Percentiles rank a stretch among this genome's conserved stretches.
These are phyloP conservation scores for Brachypodium distachyon DNA, from an alignment of 202 grass and related monocot genomes.

Conservation along the genomic window DNA sequence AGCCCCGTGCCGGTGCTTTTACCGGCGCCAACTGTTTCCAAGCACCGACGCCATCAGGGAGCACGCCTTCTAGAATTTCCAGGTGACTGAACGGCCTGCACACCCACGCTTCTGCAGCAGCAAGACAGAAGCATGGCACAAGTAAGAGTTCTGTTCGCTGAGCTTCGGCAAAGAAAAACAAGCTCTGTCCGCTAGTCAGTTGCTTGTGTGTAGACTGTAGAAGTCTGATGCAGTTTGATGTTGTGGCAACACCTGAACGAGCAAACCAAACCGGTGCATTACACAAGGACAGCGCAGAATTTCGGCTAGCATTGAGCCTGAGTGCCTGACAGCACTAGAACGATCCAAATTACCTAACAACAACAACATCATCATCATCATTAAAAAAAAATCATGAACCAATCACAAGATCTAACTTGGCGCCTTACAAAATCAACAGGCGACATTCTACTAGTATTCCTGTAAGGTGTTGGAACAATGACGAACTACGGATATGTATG, in stretches of 20 bases:
- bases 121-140: neutral
- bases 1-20: neutral
- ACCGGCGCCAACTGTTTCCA: constrained; percentile 7
- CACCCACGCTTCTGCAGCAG: neutral
- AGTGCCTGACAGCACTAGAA: neutral
- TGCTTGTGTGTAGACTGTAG: neutral
- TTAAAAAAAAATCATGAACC: constrained; percentile 10
- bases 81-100: neutral
- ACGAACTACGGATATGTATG: neutral
- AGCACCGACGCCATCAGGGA: neutral
- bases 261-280: neutral
- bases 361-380: neutral
- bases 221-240: neutral
- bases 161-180: too few species aligned
- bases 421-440: neutral
- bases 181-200: too few species aligned
- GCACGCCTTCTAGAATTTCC: neutral
- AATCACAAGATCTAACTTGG: constrained; percentile 24
- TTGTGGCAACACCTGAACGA: neutral
- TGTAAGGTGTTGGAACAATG: neutral
- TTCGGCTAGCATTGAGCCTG: neutral
- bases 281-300: neutral
- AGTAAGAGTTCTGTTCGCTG: neutral
- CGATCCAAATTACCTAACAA: neutral
- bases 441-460: constrained; percentile 26